These are phyloP conservation scores for Cardamine occulta DNA, from an alignment of 345 rosid genomes.

Conservation along the genomic window DNA sequence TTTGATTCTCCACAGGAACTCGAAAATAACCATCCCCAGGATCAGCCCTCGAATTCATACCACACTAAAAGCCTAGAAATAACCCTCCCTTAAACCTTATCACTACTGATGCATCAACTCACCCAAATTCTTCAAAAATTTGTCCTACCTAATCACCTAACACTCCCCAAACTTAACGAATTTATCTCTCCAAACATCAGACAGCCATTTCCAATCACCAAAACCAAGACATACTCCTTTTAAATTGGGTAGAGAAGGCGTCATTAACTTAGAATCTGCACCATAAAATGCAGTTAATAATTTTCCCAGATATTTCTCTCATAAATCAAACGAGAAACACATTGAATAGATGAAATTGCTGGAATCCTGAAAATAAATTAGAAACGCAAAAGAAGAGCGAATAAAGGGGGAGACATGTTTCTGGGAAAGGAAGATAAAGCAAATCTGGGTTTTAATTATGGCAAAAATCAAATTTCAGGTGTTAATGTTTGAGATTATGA, in stretches of 20 bases:
- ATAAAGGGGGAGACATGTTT: slow-evolving; percentile 14
- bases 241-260: slow-evolving; percentile 6
- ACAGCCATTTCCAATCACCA: neutral
- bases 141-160: slow-evolving; percentile 14
- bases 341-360: neutral
- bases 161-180: neutral
- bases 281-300: slow-evolving; percentile 43
- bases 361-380: slow-evolving; percentile 35
- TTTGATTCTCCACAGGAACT: slow-evolving; percentile 41
- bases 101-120: slow-evolving; percentile 26
- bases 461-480: slow-evolving; percentile 34
- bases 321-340: slow-evolving; percentile 39
- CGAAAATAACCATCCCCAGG: slow-evolving; percentile 44
- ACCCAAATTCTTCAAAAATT: neutral
- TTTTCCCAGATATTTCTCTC: slow-evolving; percentile 36
- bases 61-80: slow-evolving; percentile 20
- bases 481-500: slow-evolving; percentile 41
- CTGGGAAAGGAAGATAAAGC: slow-evolving; percentile 25
- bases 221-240: slow-evolving; percentile 2
- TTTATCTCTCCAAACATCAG: neutral
- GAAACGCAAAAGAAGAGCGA: slow-evolving; percentile 22
- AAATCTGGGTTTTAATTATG: slow-evolving; percentile 32
- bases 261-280: slow-evolving; percentile 38
- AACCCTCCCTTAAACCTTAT: slow-evolving; percentile 16
- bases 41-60: slow-evolving; percentile 45